Percentiles rank a stretch among this genome's conserved stretches.
Evolutionary conservation across 768 basidiomycete species (phyloP).

Genomic region (Lyophyllum semitale): DNA sequence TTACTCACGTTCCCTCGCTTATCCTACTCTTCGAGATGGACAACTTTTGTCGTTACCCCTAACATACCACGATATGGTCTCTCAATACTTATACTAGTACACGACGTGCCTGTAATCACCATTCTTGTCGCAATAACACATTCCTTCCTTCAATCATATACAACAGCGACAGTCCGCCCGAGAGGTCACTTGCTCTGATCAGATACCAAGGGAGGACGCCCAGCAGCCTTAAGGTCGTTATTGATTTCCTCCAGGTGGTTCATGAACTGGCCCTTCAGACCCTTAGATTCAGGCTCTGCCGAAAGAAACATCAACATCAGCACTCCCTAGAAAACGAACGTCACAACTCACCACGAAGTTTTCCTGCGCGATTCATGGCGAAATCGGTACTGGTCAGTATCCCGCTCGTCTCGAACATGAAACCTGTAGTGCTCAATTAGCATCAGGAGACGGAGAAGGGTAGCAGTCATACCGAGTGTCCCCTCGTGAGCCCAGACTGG

Average conservation of each 20-base stretch:
- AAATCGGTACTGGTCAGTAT: slow-evolving; percentile 66
- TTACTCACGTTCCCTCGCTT: too few relatives aligned
- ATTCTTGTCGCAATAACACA: background rate
- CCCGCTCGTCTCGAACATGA: slow-evolving; percentile 69
- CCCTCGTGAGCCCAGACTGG: slow-evolving; percentile 56
- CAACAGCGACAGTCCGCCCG: too few relatives aligned
- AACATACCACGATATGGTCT: too few relatives aligned
- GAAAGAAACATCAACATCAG: background rate
- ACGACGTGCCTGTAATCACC: too few relatives aligned
- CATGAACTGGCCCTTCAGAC: slow-evolving; percentile 58
- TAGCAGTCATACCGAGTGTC: slow-evolving; percentile 43
- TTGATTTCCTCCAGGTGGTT: slow-evolving; percentile 60
- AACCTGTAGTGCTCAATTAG: slow-evolving; percentile 32
- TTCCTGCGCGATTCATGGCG: slow-evolving; percentile 59
- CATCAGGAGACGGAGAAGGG: background rate
- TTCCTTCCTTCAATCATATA: background rate
- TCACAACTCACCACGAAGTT: slow-evolving; percentile 51
- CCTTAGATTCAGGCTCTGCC: slow-evolving; percentile 58
- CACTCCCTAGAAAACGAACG: background rate
- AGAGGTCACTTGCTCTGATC: background rate
- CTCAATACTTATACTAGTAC: too few relatives aligned
- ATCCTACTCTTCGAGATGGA: too few relatives aligned
- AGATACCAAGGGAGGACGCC: slow-evolving; percentile 32
- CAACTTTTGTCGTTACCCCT: too few relatives aligned
- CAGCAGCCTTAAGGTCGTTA: slow-evolving; percentile 42